A percentile compares a stretch with the other conserved stretches of the same genome.
These are phyloP conservation scores for Casuarina equisetifolia DNA, from an alignment of 306 rosid genomes.

Conservation along the genomic window DNA sequence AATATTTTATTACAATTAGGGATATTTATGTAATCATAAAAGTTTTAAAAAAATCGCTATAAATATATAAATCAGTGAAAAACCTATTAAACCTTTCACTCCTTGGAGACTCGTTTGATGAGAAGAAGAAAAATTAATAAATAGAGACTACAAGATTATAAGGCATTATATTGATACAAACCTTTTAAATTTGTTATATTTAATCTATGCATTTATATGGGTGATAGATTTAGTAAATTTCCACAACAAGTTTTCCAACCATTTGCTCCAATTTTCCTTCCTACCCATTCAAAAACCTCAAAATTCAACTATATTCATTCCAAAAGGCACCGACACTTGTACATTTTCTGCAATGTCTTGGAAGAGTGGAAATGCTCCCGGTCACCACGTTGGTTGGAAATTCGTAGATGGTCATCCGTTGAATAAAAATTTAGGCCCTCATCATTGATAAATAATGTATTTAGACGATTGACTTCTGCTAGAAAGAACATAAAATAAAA, in stretches of 20 bases:
- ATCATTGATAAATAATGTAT: constrained; percentile 29
- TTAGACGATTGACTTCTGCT: constrained; percentile 40
- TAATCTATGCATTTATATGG: too few species aligned
- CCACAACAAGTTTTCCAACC: background rate
- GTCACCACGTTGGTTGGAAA: constrained; percentile 23
- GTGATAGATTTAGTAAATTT: too few species aligned
- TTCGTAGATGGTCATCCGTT: constrained; percentile 26
- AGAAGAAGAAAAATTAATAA: too few species aligned
- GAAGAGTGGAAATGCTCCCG: constrained; percentile 15
- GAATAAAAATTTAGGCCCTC: constrained; percentile 34
- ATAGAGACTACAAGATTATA: too few species aligned
- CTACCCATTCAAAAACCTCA: background rate
- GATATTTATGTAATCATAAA: too few species aligned
- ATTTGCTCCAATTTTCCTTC: background rate
- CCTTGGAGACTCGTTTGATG: too few species aligned
- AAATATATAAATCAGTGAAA: too few species aligned
- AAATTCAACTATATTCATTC: background rate
- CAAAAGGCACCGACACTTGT: background rate
- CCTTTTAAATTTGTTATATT: too few species aligned
- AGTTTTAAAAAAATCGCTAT: too few species aligned
- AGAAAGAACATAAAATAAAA: constrained; percentile 30
- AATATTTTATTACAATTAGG: too few species aligned
- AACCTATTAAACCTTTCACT: too few species aligned
- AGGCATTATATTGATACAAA: too few species aligned
- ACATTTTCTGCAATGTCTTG: constrained; percentile 7